Conservation (phyloP, 805 yeast species). For the Metschnikowia lunata region DNA sequence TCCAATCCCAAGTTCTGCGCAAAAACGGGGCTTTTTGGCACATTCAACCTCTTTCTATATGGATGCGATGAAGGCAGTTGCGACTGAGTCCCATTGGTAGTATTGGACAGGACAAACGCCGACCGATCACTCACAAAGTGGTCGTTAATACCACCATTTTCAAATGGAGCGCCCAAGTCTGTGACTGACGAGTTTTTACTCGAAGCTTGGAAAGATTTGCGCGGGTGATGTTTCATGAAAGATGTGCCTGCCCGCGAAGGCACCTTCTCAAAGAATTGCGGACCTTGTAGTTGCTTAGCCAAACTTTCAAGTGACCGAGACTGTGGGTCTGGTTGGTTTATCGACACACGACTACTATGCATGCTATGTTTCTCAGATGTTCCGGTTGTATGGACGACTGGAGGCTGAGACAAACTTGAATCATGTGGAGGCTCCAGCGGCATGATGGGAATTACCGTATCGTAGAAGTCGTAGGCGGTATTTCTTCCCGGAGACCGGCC, state of each 20-base stretch:
- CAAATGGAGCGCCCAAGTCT: conserved; percentile 20
- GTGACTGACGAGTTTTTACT: conserved; percentile 23
- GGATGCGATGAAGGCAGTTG: conserved; percentile 1
- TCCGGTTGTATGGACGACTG: not conserved
- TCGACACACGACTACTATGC: conserved; percentile 10
- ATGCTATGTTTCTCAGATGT: conserved; percentile 5
- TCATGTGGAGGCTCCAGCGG: conserved; percentile 16
- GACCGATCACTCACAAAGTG: conserved; percentile 21
- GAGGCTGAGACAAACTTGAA: conserved; percentile 1
- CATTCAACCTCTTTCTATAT: conserved; percentile 4
- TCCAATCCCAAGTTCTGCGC: conserved; percentile 14
- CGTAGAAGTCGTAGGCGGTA: conserved; percentile 41
- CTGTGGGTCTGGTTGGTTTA: conserved; percentile 6
- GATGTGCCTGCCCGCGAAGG: conserved; percentile 33
- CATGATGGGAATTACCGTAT: conserved; percentile 37
- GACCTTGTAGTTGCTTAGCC: conserved; percentile 37
- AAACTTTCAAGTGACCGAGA: conserved; percentile 29
- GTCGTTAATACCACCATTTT: conserved; percentile 28
- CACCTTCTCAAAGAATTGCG: conserved; percentile 34
- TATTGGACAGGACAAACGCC: not conserved
- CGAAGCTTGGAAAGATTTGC: not conserved
- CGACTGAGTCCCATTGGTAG: not conserved
- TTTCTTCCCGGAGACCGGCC: conserved; percentile 9
- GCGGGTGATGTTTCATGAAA: conserved; percentile 6
- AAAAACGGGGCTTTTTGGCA: not conserved